Evolutionary conservation across 1,284 basidiomycete genomes (phyloP).

Genomic region (Microbotryum scabiosae): DNA sequence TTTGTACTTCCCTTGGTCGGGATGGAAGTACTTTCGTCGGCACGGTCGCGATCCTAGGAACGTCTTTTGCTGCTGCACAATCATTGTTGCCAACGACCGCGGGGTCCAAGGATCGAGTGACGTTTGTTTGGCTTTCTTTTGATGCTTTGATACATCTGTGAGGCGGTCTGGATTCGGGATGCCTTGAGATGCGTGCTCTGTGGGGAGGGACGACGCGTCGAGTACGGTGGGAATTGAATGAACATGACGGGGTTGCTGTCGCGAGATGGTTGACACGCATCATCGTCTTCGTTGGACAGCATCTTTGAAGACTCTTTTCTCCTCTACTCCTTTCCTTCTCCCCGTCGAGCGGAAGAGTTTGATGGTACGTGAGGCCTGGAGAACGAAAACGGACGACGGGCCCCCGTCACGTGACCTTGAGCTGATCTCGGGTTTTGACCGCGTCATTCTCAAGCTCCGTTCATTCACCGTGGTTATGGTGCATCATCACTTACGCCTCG

Average conservation of each 20-base stretch:
- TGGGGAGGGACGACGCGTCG: background rate
- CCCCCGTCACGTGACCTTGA: background rate
- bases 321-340: slow-evolving; percentile 58
- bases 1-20: no score
- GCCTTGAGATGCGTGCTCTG: no score
- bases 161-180: background rate
- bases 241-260: background rate
- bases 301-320: slow-evolving; percentile 68
- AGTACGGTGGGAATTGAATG: background rate
- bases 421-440: no score
- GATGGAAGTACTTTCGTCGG: no score
- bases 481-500: slow-evolving; percentile 25
- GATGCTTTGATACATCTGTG: slow-evolving; percentile 66
- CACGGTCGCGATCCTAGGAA: no score
- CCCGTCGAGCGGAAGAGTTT: slow-evolving; percentile 39
- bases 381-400: no score
- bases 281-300: slow-evolving; percentile 12
- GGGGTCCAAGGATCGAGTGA: slow-evolving; percentile 49
- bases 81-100: no score
- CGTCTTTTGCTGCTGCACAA: no score
- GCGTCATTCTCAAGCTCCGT: background rate
- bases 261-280: background rate
- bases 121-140: slow-evolving; percentile 64
- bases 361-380: no score
- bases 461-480: slow-evolving; percentile 46